Conservation (phyloP, 768 basidiomycete species). For the Mycena belliarum region DNA sequence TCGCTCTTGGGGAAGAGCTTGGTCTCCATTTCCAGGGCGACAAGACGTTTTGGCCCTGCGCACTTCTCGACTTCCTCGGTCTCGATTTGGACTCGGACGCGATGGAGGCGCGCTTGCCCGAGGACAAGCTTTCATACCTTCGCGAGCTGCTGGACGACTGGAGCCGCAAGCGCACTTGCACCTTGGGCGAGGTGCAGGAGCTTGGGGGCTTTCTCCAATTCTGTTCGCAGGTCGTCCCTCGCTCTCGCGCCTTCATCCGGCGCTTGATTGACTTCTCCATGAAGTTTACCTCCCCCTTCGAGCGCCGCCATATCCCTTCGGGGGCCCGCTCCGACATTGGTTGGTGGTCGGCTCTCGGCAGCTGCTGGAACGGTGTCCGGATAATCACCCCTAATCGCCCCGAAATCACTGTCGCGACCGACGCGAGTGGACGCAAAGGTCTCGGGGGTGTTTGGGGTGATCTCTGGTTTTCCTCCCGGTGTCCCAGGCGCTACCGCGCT, state of each 20-base stretch:
- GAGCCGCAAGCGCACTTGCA: conserved; percentile 14
- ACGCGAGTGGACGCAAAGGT: conserved; percentile 36
- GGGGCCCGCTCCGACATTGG: conserved; percentile 24
- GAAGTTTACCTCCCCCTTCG: conserved; percentile 26
- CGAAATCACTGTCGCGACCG: conserved; percentile 27
- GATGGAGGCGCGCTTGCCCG: conserved; percentile 42
- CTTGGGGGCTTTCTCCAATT: conserved; percentile 37
- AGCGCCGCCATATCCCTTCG: conserved; percentile 25
- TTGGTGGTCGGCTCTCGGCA: conserved; percentile 33
- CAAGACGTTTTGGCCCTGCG: conserved; percentile 29
- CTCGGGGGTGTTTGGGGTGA: conserved; percentile 26
- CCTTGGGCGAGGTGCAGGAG: conserved; percentile 30
- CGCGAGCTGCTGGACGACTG: conserved; percentile 24
- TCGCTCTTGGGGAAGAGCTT: too few relatives aligned
- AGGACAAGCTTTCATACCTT: conserved; percentile 30
- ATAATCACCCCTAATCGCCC: conserved; percentile 11
- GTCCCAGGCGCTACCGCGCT: conserved; percentile 25
- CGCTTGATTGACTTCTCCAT: conserved; percentile 31
- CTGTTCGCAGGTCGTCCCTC: conserved; percentile 35
- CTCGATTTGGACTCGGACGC: conserved; percentile 24
- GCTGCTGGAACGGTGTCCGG: conserved; percentile 32
- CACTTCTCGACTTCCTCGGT: conserved; percentile 28
- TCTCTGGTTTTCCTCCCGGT: conserved; percentile 28
- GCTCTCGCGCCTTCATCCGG: too few relatives aligned
- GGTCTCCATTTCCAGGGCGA: conserved; percentile 27